These are phyloP conservation scores for Sugiyamaella boreocaroliniensis DNA, from an alignment of 805 yeast species.

Conservation along the genomic window DNA sequence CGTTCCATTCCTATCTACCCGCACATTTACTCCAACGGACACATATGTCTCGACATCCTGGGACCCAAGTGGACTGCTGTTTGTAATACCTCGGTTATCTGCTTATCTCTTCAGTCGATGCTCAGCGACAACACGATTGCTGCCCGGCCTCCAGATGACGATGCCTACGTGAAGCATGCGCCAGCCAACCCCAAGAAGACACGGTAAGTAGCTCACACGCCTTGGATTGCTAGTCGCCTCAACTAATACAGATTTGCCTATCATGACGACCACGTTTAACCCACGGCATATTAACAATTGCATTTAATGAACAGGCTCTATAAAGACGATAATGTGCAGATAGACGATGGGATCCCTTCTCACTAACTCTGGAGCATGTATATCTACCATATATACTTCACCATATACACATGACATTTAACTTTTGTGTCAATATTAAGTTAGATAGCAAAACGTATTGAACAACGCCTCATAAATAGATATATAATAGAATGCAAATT, in stretches of 20 bases:
- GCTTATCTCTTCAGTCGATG: constrained; percentile 60
- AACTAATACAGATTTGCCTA: constrained; percentile 37
- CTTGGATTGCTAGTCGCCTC: constrained; percentile 14
- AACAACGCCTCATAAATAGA: too few species aligned
- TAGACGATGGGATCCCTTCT: too few species aligned
- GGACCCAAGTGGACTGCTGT: constrained; percentile 67
- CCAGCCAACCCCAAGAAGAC: constrained; percentile 50
- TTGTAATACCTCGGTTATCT: constrained; percentile 34
- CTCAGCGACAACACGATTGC: constrained; percentile 41
- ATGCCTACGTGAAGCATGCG: constrained; percentile 42
- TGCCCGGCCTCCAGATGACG: constrained; percentile 55
- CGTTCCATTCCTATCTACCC: constrained; percentile 59
- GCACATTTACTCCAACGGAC: constrained; percentile 69
- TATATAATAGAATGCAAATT: too few species aligned
- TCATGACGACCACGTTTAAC: constrained; percentile 48
- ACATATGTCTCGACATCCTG: constrained; percentile 60
- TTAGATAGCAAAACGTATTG: too few species aligned
- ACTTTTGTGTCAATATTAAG: too few species aligned
- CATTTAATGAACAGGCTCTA: too few species aligned
- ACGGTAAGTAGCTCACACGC: constrained; percentile 13
- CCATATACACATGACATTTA: too few species aligned
- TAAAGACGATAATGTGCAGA: too few species aligned
- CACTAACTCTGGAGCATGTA: too few species aligned
- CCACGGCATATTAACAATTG: too few species aligned
- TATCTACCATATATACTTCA: too few species aligned